These are phyloP conservation scores for Rhytidhysteron rufulum DNA, from an alignment of 2,329 filamentous ascomycete species.

Conservation along the genomic window DNA sequence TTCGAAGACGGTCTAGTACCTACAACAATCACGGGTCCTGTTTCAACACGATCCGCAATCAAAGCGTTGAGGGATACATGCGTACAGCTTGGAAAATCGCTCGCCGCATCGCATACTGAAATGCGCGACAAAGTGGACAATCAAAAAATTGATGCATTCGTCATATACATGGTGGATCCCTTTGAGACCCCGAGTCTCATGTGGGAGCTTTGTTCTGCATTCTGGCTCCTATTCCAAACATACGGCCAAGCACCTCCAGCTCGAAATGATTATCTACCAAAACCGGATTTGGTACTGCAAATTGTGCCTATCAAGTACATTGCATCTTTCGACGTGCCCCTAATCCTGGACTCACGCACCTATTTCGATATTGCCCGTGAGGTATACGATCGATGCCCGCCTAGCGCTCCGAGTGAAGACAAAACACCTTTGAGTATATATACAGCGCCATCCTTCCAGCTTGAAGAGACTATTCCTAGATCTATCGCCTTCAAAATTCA, in stretches of 20 bases:
- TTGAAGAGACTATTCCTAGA: conserved; percentile 67
- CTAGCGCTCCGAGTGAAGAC: conserved; percentile 32
- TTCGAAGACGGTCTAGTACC: conserved; percentile 32
- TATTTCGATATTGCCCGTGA: conserved; percentile 66
- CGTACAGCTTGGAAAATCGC: conserved; percentile 39
- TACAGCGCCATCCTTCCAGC: conserved; percentile 66
- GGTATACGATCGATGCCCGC: conserved; percentile 70
- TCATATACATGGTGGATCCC: conserved; percentile 73
- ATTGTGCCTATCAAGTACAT: conserved; percentile 67
- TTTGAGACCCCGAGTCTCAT: conserved; percentile 55
- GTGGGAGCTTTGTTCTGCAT: conserved; percentile 69
- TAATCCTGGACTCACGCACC: conserved; percentile 58
- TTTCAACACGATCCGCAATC: conserved; percentile 20
- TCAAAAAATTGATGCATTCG: conserved; percentile 55
- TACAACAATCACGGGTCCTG: conserved; percentile 14
- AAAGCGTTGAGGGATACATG: conserved; percentile 32
- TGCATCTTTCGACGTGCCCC: conserved; percentile 59
- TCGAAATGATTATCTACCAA: conserved; percentile 21
- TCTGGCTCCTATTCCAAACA: conserved; percentile 66
- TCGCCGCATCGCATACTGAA: conserved; percentile 30
- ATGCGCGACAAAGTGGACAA: conserved; percentile 31
- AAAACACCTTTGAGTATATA: conserved; percentile 47
- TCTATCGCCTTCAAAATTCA: conserved; percentile 72
- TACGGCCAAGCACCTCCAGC: conserved; percentile 53
- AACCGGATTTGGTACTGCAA: conserved; percentile 68